Base-by-base conservation (phyloP, 192 early-diverging fungal species). In the Gonapodya prolifera region DNA sequence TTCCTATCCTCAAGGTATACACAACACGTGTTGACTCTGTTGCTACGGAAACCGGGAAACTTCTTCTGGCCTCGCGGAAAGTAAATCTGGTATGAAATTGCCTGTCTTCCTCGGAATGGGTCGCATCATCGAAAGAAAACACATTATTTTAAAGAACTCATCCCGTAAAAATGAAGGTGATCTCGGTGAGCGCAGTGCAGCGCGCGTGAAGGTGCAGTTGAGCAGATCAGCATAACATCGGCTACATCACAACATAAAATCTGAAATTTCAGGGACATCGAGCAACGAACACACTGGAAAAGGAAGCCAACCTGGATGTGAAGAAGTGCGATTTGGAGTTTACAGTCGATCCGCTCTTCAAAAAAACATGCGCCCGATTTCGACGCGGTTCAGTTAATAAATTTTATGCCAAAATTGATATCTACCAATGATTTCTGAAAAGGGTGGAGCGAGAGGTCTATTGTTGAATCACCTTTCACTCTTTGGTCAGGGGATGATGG, bases 311-410 rank as follows among this genome's bases (percentile, higher is more conserved):
- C 23, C 88, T 98, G 34, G 94, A 90, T 31, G 84, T 92, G 70
- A 95, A 96, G 77, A 92, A 93, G 77, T 89, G 95, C 18, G 95
- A 98, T 75, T 83, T 96, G 18, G 97, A 99, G 79, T 97, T 96
- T 75, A 85, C 88, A 0, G 91, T 97, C 8, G 97, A 99, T 81
- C 97, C 97, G 35, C 84, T 98, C 33, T 99, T 97, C 84, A 94
- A 96, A 80, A 99, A 99, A 81, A 97, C 95, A n/a, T 94, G 92
- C 13, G 95, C 96, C 2, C 95, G 97, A 81, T 98, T 99, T 99
- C 84, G 97, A 99, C 82, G 96, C 97, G 84, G n/a, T n/a, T n/a
- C n/a, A n/a, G n/a, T n/a, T n/a, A n/a, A n/a, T n/a, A n/a, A n/a
- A n/a, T n/a, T n/a, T n/a, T n/a, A n/a, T n/a, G n/a, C n/a, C n/a